phyloP scores from a whole-genome alignment of 768 basidiomycete species.

The Pholiota microspora region DNA sequence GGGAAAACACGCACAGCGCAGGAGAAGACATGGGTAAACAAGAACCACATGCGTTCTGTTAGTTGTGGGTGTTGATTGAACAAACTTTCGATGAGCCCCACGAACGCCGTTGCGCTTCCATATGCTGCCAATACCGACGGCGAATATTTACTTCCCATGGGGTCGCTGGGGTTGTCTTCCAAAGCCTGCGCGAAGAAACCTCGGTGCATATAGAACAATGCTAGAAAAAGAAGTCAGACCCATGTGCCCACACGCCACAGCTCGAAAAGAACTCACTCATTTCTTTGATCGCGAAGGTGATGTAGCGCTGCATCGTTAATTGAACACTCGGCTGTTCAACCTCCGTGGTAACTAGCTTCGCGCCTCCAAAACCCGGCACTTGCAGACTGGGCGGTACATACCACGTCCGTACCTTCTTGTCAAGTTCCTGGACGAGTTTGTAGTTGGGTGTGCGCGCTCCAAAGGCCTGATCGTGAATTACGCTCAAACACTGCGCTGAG shows the following conservation, averaged over 20 bases:
- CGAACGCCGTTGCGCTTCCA: slow-evolving; percentile 65
- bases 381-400: slow-evolving; percentile 64
- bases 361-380: slow-evolving; percentile 59
- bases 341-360: slow-evolving; percentile 35
- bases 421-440: slow-evolving; percentile 59
- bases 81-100: slow-evolving; percentile 61
- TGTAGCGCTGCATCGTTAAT: slow-evolving; percentile 67
- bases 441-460: slow-evolving; percentile 62
- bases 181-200: slow-evolving; percentile 73
- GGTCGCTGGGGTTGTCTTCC: slow-evolving; percentile 60
- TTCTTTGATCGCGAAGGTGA: slow-evolving; percentile 65
- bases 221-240: slow-evolving; percentile 27
- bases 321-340: slow-evolving; percentile 49
- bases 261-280: slow-evolving; percentile 44
- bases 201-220: slow-evolving; percentile 71
- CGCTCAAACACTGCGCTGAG: slow-evolving; percentile 55
- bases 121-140: slow-evolving; percentile 69
- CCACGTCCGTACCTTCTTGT: slow-evolving; percentile 62
- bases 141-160: slow-evolving; percentile 67
- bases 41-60: slow-evolving; percentile 71
- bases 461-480: slow-evolving; percentile 68
- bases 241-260: neutral
- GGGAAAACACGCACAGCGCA: slow-evolving; percentile 48
- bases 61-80: slow-evolving; percentile 65
- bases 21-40: slow-evolving; percentile 72